Conservation (phyloP, 139 green algal species). For the Chlamydomonas asymmetrica region DNA sequence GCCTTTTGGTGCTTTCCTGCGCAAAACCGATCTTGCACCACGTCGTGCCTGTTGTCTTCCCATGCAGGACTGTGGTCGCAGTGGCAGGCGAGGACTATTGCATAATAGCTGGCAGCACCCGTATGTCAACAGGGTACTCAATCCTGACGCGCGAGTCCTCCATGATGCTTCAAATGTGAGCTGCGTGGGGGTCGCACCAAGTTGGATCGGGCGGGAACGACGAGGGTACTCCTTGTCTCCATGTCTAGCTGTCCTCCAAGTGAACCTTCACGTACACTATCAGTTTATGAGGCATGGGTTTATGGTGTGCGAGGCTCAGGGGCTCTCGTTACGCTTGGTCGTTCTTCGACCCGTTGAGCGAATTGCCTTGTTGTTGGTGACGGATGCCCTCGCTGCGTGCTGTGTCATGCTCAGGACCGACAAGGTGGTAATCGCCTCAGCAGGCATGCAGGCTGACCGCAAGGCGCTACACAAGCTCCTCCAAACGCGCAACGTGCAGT, state of each 20-base stretch:
- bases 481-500: conserved; percentile 73
- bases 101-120: conserved; percentile 90
- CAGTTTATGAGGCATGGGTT: too few species aligned
- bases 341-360: too few species aligned
- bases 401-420: conserved; percentile 79
- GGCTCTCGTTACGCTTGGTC: too few species aligned
- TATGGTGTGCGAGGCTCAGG: too few species aligned
- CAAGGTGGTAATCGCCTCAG: conserved; percentile 84
- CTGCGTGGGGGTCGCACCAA: too few species aligned
- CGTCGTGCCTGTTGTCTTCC: conserved; percentile 36
- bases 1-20: not conserved
- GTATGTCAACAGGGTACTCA: conserved; percentile 93
- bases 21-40: conserved; percentile 11
- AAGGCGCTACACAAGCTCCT: conserved; percentile 93
- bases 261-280: too few species aligned
- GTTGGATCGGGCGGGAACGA: too few species aligned
- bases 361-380: too few species aligned
- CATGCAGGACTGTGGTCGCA: conserved; percentile 83
- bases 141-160: conserved; percentile 89
- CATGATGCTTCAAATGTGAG: conserved; percentile 87
- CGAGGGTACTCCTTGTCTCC: too few species aligned
- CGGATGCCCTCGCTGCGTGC: too few species aligned
- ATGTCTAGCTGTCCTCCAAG: too few species aligned
- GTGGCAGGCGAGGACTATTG: conserved; percentile 96
- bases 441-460: conserved; percentile 92